Evolutionary conservation across 1,139 yeast species (phyloP).

Genomic region (Casaregolazyma suthepensis): DNA sequence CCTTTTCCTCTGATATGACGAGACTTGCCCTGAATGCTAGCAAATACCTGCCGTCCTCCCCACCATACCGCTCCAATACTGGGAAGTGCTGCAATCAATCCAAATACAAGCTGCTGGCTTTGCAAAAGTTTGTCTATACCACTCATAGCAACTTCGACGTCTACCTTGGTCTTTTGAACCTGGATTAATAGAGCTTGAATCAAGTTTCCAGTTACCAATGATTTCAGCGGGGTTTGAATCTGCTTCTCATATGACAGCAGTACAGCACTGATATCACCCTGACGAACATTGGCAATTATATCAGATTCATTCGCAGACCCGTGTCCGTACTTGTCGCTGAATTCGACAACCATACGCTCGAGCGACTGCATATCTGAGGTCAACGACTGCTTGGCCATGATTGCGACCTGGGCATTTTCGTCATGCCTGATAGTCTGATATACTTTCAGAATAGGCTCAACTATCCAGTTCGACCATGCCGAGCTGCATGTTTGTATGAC

Average conservation of each 20-base stretch:
- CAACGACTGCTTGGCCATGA: slow-evolving; percentile 74
- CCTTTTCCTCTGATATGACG: slow-evolving; percentile 16
- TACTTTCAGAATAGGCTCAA: slow-evolving; percentile 70
- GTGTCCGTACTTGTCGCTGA: slow-evolving; percentile 43
- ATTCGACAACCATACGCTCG: slow-evolving; percentile 82
- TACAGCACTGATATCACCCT: slow-evolving; percentile 73
- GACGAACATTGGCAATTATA: slow-evolving; percentile 34
- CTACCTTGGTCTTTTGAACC: slow-evolving; percentile 91
- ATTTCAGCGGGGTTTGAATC: slow-evolving; percentile 61
- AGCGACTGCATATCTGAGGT: slow-evolving; percentile 72
- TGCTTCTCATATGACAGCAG: slow-evolving; percentile 78
- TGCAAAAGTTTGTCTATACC: slow-evolving; percentile 87
- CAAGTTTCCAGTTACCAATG: slow-evolving; percentile 60
- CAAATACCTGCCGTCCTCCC: slow-evolving; percentile 6
- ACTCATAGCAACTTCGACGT: slow-evolving; percentile 80
- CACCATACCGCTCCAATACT: slow-evolving; percentile 28
- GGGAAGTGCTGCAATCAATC: slow-evolving; percentile 84
- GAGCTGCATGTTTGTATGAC: slow-evolving; percentile 59
- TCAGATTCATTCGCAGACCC: slow-evolving; percentile 15
- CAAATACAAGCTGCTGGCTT: slow-evolving; percentile 89
- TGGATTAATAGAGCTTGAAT: slow-evolving; percentile 77
- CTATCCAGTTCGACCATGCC: slow-evolving; percentile 75
- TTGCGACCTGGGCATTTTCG: slow-evolving; percentile 59
- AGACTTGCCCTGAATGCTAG: slow-evolving; percentile 13
- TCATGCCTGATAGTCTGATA: slow-evolving; percentile 79